Percentiles rank a stretch among this genome's conserved stretches.
Evolutionary conservation across 2,329 filamentous ascomycete genomes (phyloP).

Genomic region (Furcasterigmium furcatum): DNA sequence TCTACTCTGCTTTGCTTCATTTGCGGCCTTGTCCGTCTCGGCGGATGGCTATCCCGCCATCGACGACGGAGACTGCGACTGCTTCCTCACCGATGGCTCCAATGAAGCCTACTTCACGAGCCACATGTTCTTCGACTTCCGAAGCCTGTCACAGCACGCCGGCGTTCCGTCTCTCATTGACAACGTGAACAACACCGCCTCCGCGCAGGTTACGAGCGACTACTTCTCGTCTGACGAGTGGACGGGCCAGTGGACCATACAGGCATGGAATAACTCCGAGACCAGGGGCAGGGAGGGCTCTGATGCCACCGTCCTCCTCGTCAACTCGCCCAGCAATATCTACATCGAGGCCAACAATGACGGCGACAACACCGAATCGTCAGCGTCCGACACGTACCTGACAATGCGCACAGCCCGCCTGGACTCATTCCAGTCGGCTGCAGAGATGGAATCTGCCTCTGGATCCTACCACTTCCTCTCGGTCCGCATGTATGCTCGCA

Average conservation of each 20-base stretch:
- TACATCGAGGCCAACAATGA: constrained; percentile 42
- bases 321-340: constrained; percentile 39
- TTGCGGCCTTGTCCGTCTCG: constrained; percentile 7
- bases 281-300: constrained; percentile 12
- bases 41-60: constrained; percentile 8
- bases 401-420: constrained; percentile 44
- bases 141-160: constrained; percentile 35
- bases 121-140: constrained; percentile 49
- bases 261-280: constrained; percentile 35
- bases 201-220: constrained; percentile 28
- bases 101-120: constrained; percentile 37
- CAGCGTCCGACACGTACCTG: constrained; percentile 37
- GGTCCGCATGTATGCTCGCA: constrained; percentile 49
- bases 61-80: constrained; percentile 36
- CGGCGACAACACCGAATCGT: constrained; percentile 13
- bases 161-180: constrained; percentile 26
- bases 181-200: constrained; percentile 20
- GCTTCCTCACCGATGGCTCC: constrained; percentile 45
- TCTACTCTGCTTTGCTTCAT: no score
- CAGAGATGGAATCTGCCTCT: constrained; percentile 41
- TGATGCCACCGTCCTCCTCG: constrained; percentile 28
- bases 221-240: constrained; percentile 34
- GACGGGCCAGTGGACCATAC: constrained; percentile 31
- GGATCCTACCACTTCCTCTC: constrained; percentile 35
- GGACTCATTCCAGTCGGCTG: constrained; percentile 39